Evolutionary conservation across 495 filamentous ascomycete species (phyloP), one percentile per base, ranked within the genome.

Genomic region (Achaetomiella virescens): DNA sequence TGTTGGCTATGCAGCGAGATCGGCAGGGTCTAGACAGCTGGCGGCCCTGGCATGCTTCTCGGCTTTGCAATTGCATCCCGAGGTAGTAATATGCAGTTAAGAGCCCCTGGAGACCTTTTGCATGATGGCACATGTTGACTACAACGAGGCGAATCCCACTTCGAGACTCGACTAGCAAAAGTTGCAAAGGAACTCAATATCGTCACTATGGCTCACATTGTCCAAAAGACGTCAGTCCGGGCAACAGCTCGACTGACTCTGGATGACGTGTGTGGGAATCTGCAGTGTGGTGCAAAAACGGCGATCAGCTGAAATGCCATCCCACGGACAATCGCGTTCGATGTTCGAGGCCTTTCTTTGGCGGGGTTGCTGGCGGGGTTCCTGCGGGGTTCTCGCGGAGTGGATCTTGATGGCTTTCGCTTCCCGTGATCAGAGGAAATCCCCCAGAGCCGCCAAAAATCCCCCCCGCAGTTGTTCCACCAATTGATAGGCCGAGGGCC

Each of bases 381-480:
- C 0, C 14, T 49, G 45, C 44, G 44, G 50, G 50, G 50, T 53
- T 24, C 37, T 38, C 37, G 2, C 4, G 37, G 11, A 5, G 44
- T 52, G 20, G 29, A 17, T 7, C 7, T 57, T 18, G 36, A 40
- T 24, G 31, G 36, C 43, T 48, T 42, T 59, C 35, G 25, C 25
- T 37, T 59, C 33, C 58, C 40, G 35, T 52, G 51, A 60, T 41
- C 45, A 55, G n/a, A 37, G 27, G 12, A 27, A 46, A 27, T 8
- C 31, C 55, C 36, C 48, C 36, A 21, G 12, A 17, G 10, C 3
- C 29, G 27, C n/a, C 51, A n/a, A 24, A 43, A 24, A 17, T 14
- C 9, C 44, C 43, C 58, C 58, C 58, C 53, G 40, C 48, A 61
- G 35, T 38, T 50, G 29, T 54, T 54, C 59, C 59, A 57, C 59